A percentile compares a stretch with the other conserved stretches of the same genome.
phyloP scores from a whole-genome alignment of 2,329 filamentous ascomycete genomes.

The Fusarium acutatum region DNA sequence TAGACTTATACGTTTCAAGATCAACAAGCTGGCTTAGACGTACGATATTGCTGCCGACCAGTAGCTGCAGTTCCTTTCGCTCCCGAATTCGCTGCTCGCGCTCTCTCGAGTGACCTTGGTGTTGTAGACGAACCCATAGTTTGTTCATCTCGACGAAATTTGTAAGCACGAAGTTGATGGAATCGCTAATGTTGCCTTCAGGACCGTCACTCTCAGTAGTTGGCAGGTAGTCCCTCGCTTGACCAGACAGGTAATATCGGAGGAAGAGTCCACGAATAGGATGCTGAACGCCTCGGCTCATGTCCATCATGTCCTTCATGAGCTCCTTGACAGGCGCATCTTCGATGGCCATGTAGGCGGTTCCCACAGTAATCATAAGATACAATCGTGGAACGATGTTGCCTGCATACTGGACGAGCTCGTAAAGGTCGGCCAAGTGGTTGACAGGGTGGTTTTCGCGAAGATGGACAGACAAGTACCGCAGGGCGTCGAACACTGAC shows the following conservation, averaged over 20 bases:
- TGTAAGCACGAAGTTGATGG: conserved; percentile 96
- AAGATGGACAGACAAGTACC: conserved; percentile 94
- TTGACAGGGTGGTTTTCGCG: conserved; percentile 98
- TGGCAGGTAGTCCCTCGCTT: conserved; percentile 89
- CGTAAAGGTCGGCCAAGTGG: conserved; percentile 96
- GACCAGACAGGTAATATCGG: conserved; percentile 94
- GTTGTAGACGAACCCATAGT: conserved; percentile 96
- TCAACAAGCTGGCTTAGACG: conserved; percentile 95
- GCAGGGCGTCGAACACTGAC: conserved; percentile 97
- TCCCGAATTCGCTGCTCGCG: conserved; percentile 93
- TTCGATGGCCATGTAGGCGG: conserved; percentile 98
- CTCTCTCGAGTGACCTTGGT: conserved; percentile 96
- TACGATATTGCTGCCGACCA: conserved; percentile 96
- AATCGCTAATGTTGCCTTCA: conserved; percentile 95
- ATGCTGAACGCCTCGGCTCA: conserved; percentile 97
- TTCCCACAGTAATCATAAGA: conserved; percentile 99
- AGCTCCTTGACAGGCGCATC: conserved; percentile 99
- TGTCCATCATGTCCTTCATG: conserved; percentile 99
- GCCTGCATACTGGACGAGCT: conserved; percentile 96
- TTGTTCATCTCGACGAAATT: conserved; percentile 99
- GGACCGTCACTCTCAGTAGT: conserved; percentile 85
- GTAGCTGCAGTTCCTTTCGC: conserved; percentile 90
- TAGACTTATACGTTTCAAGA: conserved; percentile 90
- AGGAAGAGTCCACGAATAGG: conserved; percentile 94
- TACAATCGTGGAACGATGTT: conserved; percentile 97